phyloP scores from a whole-genome alignment of 371 early-diverging fungal species.

The Thermomucor indicae-seudaticae region DNA sequence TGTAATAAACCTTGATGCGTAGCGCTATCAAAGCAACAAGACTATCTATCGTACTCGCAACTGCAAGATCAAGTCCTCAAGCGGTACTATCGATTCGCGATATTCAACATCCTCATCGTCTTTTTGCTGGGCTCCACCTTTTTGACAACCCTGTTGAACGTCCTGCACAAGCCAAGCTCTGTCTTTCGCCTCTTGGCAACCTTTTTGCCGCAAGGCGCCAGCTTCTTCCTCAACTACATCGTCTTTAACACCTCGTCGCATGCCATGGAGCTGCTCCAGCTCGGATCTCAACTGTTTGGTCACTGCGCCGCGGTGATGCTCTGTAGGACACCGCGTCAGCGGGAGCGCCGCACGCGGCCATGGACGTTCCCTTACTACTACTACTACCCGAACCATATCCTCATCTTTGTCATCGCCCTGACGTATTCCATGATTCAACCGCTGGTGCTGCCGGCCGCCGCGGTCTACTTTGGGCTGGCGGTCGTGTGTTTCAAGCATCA shows the following conservation, averaged over 20 bases:
- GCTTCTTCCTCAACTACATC: conserved; percentile 79
- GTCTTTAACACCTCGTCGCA: conserved; percentile 68
- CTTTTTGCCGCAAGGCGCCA: conserved; percentile 65
- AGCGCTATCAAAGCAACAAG: conserved; percentile 54
- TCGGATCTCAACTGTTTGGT: conserved; percentile 56
- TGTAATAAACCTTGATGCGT: conserved; percentile 35
- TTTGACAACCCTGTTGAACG: conserved; percentile 67
- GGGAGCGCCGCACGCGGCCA: conserved; percentile 50
- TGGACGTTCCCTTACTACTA: conserved; percentile 65
- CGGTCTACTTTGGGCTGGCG: conserved; percentile 73
- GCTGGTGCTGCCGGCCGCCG: conserved; percentile 73
- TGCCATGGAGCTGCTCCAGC: conserved; percentile 68
- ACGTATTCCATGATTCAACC: conserved; percentile 88
- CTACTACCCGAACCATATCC: conserved; percentile 68
- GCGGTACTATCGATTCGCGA: conserved; percentile 83
- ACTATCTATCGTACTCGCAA: conserved; percentile 55
- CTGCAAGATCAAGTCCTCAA: conserved; percentile 63
- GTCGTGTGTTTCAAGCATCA: conserved; percentile 78
- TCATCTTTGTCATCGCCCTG: conserved; percentile 81
- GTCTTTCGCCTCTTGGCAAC: conserved; percentile 67
- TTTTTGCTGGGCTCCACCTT: conserved; percentile 80
- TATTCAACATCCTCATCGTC: conserved; percentile 89
- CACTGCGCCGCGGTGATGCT: conserved; percentile 42
- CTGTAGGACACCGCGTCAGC: conserved; percentile 66
- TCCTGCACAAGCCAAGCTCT: conserved; percentile 58